Evolutionary conservation across 768 basidiomycete species (phyloP).

Genomic region (Naganishia vaughanmartiniae): DNA sequence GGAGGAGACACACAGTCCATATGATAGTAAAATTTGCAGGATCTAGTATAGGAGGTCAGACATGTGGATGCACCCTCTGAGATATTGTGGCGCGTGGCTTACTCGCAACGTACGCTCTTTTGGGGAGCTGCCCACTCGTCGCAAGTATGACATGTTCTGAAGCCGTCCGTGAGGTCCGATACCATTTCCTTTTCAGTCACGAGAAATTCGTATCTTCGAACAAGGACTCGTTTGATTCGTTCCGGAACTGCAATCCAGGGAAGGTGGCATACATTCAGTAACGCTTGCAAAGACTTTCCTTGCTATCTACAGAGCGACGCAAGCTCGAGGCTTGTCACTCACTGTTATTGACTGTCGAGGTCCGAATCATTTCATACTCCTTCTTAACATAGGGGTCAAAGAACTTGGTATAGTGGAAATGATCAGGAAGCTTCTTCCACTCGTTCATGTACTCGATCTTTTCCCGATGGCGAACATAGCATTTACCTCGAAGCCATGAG

Average conservation of each 20-base stretch:
- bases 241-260: constrained; percentile 66
- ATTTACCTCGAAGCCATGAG: constrained; percentile 85
- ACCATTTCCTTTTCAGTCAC: constrained; percentile 92
- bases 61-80: not conserved
- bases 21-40: constrained; percentile 88
- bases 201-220: constrained; percentile 85
- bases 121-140: constrained; percentile 84
- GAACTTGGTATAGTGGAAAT: constrained; percentile 91
- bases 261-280: not conserved
- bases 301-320: not conserved
- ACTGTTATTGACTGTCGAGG: constrained; percentile 85
- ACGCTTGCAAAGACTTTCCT: not conserved
- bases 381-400: constrained; percentile 98
- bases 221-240: constrained; percentile 72
- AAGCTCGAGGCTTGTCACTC: constrained; percentile 50
- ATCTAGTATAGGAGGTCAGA: constrained; percentile 29
- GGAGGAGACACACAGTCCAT: constrained; percentile 93
- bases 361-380: constrained; percentile 91
- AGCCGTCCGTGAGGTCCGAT: constrained; percentile 78
- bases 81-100: constrained; percentile 26
- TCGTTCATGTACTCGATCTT: constrained; percentile 87
- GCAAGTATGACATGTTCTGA: constrained; percentile 83
- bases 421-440: constrained; percentile 90
- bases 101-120: constrained; percentile 54
- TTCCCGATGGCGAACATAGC: constrained; percentile 91